These are phyloP conservation scores for Stagonosporopsis vannaccii DNA, from an alignment of 2,329 filamentous ascomycete species.

Conservation along the genomic window DNA sequence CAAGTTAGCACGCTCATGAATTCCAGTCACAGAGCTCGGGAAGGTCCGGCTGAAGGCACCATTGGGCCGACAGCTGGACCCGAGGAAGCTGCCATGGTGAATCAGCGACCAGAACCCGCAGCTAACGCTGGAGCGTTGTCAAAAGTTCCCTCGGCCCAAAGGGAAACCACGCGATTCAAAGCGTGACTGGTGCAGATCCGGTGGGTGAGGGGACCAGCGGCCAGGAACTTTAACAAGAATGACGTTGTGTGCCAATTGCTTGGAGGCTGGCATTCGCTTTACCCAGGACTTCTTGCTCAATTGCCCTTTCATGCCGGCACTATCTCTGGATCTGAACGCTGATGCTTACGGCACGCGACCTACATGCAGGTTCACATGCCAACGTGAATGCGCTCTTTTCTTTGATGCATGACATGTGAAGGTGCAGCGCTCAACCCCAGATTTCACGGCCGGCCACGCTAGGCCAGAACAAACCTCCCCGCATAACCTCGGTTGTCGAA, in stretches of 20 bases:
- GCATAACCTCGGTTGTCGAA: constrained; percentile 26
- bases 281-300: background rate
- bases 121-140: constrained; percentile 19
- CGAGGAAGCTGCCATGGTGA: constrained; percentile 36
- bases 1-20: constrained; percentile 23
- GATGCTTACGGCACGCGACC: constrained; percentile 28
- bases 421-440: constrained; percentile 23
- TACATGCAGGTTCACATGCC: constrained; percentile 42
- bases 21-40: constrained; percentile 36
- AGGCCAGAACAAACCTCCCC: constrained; percentile 1
- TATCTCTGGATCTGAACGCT: background rate
- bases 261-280: constrained; percentile 18
- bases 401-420: constrained; percentile 40
- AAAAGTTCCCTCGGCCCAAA: constrained; percentile 44
- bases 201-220: constrained; percentile 33
- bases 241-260: constrained; percentile 46
- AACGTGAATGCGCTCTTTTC: constrained; percentile 18
- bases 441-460: constrained; percentile 13
- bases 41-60: constrained; percentile 43
- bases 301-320: background rate
- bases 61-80: constrained; percentile 44
- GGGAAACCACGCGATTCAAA: constrained; percentile 28
- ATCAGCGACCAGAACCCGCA: constrained; percentile 20
- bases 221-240: constrained; percentile 32
- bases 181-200: constrained; percentile 19